Percentiles rank a stretch among this genome's conserved stretches.
Evolutionary conservation across 2,329 filamentous ascomycete species (phyloP).

Genomic region (Gaeumannomyces sp.): DNA sequence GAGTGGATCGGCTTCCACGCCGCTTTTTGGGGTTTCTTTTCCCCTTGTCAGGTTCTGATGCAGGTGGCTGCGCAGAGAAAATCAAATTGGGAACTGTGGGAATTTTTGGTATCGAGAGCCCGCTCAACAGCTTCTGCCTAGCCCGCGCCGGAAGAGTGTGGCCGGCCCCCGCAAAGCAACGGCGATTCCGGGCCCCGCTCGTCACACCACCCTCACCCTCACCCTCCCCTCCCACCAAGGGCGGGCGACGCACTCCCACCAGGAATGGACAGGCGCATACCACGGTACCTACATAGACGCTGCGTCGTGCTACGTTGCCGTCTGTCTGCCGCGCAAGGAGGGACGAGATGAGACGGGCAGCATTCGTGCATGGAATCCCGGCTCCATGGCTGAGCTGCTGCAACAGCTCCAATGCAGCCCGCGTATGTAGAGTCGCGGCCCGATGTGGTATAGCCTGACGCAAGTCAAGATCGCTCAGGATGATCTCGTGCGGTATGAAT

Average conservation of each 20-base stretch:
- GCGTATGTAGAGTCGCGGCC: background rate
- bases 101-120: background rate
- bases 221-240: no score
- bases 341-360: no score
- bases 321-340: no score
- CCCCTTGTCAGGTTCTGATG: background rate
- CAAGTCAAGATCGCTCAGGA: background rate
- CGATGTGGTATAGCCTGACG: background rate
- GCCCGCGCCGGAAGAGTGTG: background rate
- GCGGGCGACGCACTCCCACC: no score
- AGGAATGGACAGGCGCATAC: no score
- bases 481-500: no score
- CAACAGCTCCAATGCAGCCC: no score
- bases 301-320: no score
- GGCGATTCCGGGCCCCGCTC: background rate
- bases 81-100: background rate
- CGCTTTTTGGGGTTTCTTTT: background rate
- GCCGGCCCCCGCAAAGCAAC: background rate
- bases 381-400: no score
- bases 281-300: no score
- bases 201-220: no score
- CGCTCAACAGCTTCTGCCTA: background rate
- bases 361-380: no score
- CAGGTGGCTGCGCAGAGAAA: background rate
- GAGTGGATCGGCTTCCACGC: background rate